Percentiles rank a stretch among this genome's conserved stretches.
Evolutionary conservation across 2,329 filamentous ascomycete species (phyloP).

Genomic region (Fusarium metavorans): DNA sequence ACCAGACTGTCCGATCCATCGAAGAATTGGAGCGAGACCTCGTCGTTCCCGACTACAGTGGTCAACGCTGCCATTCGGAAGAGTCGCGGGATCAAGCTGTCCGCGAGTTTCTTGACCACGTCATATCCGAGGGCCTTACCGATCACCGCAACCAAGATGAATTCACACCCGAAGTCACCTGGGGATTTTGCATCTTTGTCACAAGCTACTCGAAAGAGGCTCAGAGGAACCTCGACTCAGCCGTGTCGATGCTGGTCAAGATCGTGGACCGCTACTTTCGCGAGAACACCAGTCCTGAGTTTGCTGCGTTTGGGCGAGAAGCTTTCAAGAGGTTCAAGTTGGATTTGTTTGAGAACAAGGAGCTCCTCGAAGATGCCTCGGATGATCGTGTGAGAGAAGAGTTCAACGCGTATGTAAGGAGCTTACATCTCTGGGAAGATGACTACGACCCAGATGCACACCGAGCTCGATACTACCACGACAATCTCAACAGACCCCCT

Average conservation of each 20-base stretch:
- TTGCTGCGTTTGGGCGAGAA: slow-evolving; percentile 3
- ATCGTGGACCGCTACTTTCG: slow-evolving; percentile 13
- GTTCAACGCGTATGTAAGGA: slow-evolving; percentile 18
- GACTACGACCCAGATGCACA: not conserved
- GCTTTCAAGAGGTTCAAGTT: slow-evolving; percentile 15
- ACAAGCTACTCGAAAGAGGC: not conserved
- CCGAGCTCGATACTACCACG: not conserved
- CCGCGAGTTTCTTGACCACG: not conserved
- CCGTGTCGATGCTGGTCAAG: not conserved
- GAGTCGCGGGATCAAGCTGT: not conserved
- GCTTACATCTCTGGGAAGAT: slow-evolving; percentile 2
- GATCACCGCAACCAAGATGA: not conserved
- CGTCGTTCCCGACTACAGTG: not conserved
- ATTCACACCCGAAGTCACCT: not conserved
- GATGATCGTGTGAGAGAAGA: slow-evolving; percentile 30
- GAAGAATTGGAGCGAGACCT: not conserved
- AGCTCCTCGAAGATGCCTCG: slow-evolving; percentile 17
- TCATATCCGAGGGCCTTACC: not conserved
- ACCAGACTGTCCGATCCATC: not conserved
- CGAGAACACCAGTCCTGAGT: not conserved
- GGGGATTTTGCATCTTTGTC: not conserved
- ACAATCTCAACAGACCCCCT: slow-evolving; percentile 8
- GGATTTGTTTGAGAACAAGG: slow-evolving; percentile 15
- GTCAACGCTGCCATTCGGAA: not conserved
- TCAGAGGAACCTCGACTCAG: not conserved